Evolutionary conservation across 352 stramenopile species (phyloP).

Genomic region (Globisporangium camurandrum): DNA sequence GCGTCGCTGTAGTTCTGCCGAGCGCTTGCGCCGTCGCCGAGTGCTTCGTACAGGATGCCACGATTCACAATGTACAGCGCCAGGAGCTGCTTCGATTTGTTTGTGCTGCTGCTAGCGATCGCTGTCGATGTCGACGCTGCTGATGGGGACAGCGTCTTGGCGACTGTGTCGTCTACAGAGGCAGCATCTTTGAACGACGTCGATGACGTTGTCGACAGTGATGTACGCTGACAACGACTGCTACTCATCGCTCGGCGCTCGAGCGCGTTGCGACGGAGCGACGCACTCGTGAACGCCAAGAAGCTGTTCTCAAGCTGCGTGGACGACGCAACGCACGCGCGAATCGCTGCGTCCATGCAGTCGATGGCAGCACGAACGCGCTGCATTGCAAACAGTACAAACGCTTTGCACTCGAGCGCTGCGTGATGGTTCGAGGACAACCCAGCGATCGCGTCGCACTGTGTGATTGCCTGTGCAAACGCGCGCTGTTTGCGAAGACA

Average conservation of each 20-base stretch:
- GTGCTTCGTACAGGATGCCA: constrained; percentile 53
- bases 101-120: constrained; percentile 8
- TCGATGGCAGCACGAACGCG: constrained; percentile 32
- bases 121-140: background rate
- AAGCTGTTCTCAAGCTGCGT: constrained; percentile 54
- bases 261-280: background rate
- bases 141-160: background rate
- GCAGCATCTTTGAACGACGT: background rate
- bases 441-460: constrained; percentile 41
- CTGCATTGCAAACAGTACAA: constrained; percentile 46
- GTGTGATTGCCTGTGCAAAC: constrained; percentile 30
- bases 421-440: constrained; percentile 41
- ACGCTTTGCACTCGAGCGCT: constrained; percentile 48
- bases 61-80: constrained; percentile 69
- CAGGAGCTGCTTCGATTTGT: constrained; percentile 51
- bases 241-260: no score
- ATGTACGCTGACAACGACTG: background rate
- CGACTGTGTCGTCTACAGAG: no score
- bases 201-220: no score
- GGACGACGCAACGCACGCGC: constrained; percentile 47
- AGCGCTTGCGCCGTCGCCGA: constrained; percentile 35
- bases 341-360: constrained; percentile 51
- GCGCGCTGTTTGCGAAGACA: constrained; percentile 46
- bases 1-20: constrained; percentile 52
- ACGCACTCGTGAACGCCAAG: constrained; percentile 41